phyloP scores from a whole-genome alignment of 2,329 filamentous ascomycete genomes.

The Cordyceps pruinosa region DNA sequence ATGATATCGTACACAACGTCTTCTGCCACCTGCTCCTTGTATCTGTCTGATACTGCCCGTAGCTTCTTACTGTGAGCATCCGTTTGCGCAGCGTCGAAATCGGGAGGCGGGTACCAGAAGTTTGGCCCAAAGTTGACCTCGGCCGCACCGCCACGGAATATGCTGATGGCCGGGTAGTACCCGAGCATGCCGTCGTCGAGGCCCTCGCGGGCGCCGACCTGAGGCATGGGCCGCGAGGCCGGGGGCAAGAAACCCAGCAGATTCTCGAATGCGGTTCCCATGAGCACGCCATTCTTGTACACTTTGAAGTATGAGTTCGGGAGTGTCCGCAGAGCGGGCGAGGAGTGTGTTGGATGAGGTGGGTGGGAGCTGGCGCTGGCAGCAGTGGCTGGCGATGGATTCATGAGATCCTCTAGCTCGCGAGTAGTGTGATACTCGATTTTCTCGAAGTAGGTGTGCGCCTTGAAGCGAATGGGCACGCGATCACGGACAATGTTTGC shows the following conservation, averaged over 20 bases:
- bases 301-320: conserved; percentile 81
- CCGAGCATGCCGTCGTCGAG: conserved; percentile 92
- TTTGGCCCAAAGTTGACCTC: conserved; percentile 92
- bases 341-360: conserved; percentile 65
- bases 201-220: conserved; percentile 72
- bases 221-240: conserved; percentile 66
- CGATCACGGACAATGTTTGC: conserved; percentile 89
- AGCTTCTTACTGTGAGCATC: conserved; percentile 28
- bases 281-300: conserved; percentile 83
- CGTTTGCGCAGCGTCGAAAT: conserved; percentile 34
- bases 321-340: conserved; percentile 73
- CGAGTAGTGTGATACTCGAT: conserved; percentile 84
- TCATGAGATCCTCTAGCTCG: conserved; percentile 79
- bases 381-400: conserved; percentile 49
- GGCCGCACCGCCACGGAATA: conserved; percentile 83
- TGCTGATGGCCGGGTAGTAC: conserved; percentile 89
- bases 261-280: conserved; percentile 83
- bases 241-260: conserved; percentile 88
- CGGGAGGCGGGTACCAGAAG: conserved; percentile 80
- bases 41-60: conserved; percentile 67
- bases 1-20: conserved; percentile 89
- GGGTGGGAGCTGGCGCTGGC: conserved; percentile 44
- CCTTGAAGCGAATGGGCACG: conserved; percentile 89
- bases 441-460: conserved; percentile 88
- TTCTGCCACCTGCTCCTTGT: conserved; percentile 88